Evolutionary conservation across 371 early-diverging fungal species (phyloP).

Genomic region (Zancudomyces culisetae): DNA sequence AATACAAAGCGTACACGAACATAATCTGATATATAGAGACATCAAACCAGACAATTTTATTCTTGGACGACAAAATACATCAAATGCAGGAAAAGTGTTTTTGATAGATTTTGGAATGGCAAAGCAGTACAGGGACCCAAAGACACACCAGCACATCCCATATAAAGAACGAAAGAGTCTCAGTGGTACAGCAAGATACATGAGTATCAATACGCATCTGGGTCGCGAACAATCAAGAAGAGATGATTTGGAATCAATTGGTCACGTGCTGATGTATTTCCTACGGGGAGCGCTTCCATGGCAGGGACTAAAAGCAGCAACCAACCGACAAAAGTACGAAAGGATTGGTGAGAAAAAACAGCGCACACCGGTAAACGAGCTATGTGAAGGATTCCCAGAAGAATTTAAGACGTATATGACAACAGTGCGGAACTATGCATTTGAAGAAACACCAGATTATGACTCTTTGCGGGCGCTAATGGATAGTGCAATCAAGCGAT

Average conservation of each 20-base stretch:
- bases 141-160: constrained; percentile 85
- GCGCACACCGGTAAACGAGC: constrained; percentile 70
- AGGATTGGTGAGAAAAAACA: constrained; percentile 97
- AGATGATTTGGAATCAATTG: constrained; percentile 97
- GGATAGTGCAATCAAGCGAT: constrained; percentile 54
- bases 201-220: constrained; percentile 90
- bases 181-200: constrained; percentile 94
- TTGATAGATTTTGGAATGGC: constrained; percentile 96
- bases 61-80: constrained; percentile 55
- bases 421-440: constrained; percentile 84
- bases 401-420: constrained; percentile 82
- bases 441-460: constrained; percentile 96
- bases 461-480: constrained; percentile 74
- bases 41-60: constrained; percentile 99
- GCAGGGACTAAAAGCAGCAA: constrained; percentile 97
- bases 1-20: constrained; percentile 90
- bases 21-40: constrained; percentile 94
- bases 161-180: constrained; percentile 79
- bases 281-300: constrained; percentile 95
- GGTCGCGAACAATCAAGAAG: constrained; percentile 93
- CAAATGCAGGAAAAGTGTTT: constrained; percentile 39
- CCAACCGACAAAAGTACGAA: constrained; percentile 97
- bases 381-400: constrained; percentile 87
- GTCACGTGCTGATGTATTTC: constrained; percentile 98
- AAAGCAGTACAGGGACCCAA: constrained; percentile 88